phyloP scores from a whole-genome alignment of 306 rosid species.

The Quillaja saponaria region DNA sequence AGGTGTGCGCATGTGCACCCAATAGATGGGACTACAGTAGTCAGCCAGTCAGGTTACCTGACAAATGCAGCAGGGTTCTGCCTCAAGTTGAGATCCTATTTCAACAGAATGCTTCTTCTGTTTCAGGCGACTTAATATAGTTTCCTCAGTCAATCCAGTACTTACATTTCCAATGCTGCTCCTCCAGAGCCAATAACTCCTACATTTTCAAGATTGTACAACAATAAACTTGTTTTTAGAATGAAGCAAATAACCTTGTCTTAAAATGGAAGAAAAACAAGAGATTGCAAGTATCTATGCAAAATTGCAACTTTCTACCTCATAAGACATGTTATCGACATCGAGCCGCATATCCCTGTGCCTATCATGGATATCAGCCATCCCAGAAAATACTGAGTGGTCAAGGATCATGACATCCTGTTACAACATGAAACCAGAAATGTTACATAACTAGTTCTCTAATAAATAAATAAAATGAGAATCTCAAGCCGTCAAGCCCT shows the following conservation, averaged over 20 bases:
- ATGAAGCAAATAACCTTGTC: neutral
- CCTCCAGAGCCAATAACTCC: constrained; percentile 95
- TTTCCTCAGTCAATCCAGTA: constrained; percentile 86
- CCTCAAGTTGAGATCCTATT: constrained; percentile 47
- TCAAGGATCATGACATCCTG: constrained; percentile 97
- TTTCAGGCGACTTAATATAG: constrained; percentile 51
- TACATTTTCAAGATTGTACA: constrained; percentile 25
- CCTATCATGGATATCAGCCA: constrained; percentile 85
- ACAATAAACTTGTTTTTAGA: constrained; percentile 5
- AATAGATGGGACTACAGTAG: neutral
- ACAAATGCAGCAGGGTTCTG: constrained; percentile 92
- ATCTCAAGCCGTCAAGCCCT: neutral
- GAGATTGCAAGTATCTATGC: neutral
- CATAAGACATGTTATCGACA: constrained; percentile 96
- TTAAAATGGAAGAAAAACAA: neutral
- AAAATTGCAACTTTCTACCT: constrained; percentile 52
- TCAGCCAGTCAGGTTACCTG: constrained; percentile 55
- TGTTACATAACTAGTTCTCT: constrained; percentile 12
- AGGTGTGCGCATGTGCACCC: constrained; percentile 1
- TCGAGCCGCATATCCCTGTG: constrained; percentile 98
- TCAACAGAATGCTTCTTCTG: constrained; percentile 49
- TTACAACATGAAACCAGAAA: constrained; percentile 29
- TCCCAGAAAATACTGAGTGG: constrained; percentile 75
- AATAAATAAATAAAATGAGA: constrained; percentile 12
- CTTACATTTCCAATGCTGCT: constrained; percentile 93